Evolutionary conservation across 2,329 filamentous ascomycete species (phyloP), one percentile per base, ranked within the genome.

Genomic region (Penicillium sp.): DNA sequence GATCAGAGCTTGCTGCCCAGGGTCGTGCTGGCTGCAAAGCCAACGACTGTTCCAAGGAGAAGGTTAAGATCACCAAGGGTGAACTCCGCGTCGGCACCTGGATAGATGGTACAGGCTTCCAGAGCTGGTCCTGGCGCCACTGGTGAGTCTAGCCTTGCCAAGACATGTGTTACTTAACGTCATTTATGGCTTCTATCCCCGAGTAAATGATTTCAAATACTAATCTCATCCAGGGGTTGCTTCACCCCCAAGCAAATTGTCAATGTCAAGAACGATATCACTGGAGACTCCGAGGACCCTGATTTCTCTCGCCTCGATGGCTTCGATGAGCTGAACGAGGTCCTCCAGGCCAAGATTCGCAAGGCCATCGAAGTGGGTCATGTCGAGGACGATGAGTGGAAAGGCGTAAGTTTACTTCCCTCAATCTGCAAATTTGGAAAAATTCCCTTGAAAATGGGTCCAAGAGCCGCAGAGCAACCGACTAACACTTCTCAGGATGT

Each of bases 381-480:
- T 66, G 88, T 97, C 65, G 88, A 89, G 63, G 82, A 90, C 40
- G 87, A 90, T 49, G 93, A 97, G 65, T 97, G 91, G 85, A 93
- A 88, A 33, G 91, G 91, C 12, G 91, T 96, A 82, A 76, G 88
- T 64, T 48, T 30, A 26, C 9, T 7, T 16, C 9, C 11, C n/a
- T 30, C 5, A 6, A 44, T n/a, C 10, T 8, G 5, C 25, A 43
- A 3, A 26, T 22, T 41, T 26, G 3, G 22, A 25, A 25, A 22
- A 40, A 2, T 47, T 37, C 1, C 26, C 10, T 17, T 11, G 4
- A 14, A n/a, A 14, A 9, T 16, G 12, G n/a, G 0, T 12, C 5
- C 31, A 30, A n/a, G n/a, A n/a, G 28, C 14, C 5, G n/a, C 12
- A 3, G 11, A 26, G n/a, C 17, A 35, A 4, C 12, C 25, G 17